A percentile compares a stretch with the other conserved stretches of the same genome.
Conservation (phyloP, 2,329 filamentous ascomycete species). For the Thyridium curvatum region DNA sequence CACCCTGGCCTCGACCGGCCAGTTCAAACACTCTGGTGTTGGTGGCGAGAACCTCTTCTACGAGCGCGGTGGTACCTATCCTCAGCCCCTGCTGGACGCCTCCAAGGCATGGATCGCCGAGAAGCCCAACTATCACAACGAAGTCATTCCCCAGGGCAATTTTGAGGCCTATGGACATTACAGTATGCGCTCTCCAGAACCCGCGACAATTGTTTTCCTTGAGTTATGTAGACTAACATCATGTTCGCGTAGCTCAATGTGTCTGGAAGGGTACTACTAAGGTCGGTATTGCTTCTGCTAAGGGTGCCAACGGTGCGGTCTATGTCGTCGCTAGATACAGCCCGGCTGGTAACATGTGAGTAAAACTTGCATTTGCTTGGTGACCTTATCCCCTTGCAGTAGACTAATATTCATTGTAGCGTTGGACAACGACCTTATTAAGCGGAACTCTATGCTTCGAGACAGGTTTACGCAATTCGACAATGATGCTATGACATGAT, state of each 20-base stretch:
- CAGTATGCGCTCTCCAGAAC: neutral
- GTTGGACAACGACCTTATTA: too few relatives aligned
- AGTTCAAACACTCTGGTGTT: conserved; percentile 1
- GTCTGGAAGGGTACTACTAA: conserved; percentile 2
- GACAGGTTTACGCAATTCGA: too few relatives aligned
- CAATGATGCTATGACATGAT: too few relatives aligned
- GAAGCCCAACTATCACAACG: conserved; percentile 1
- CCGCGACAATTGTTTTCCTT: neutral
- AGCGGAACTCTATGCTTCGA: too few relatives aligned
- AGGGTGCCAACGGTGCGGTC: conserved; percentile 45
- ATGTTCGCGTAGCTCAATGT: neutral
- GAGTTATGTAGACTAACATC: conserved; percentile 5
- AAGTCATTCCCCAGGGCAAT: neutral
- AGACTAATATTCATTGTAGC: too few relatives aligned
- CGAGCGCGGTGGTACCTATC: neutral
- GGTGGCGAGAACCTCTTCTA: conserved; percentile 4
- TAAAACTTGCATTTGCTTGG: neutral
- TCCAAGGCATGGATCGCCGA: conserved; percentile 3
- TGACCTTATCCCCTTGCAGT: too few relatives aligned
- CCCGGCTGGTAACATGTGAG: neutral
- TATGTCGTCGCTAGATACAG: neutral
- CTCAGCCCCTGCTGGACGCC: neutral
- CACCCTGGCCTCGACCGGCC: conserved; percentile 1
- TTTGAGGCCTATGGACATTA: conserved; percentile 1
- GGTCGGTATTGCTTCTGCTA: conserved; percentile 55